Evolutionary conservation across 1,284 basidiomycete genomes (phyloP).

Genomic region (Athelia psychrophila): DNA sequence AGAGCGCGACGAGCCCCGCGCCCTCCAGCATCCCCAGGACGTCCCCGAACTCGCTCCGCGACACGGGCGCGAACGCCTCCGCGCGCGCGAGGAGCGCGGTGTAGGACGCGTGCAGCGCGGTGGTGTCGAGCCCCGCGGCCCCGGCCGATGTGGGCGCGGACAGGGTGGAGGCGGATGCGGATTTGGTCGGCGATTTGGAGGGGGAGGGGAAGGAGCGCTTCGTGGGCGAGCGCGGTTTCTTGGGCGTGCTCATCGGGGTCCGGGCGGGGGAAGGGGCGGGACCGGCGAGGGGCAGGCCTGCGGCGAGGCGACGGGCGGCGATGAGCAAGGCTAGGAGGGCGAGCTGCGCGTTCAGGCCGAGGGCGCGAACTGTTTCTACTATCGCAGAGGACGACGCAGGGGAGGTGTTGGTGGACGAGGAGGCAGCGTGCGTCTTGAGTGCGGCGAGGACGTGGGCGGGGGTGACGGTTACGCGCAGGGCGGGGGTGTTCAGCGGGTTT

Average conservation of each 20-base stretch:
- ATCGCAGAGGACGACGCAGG: constrained; percentile 22
- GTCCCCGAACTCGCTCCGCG: constrained; percentile 73
- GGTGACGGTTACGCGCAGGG: constrained; percentile 40
- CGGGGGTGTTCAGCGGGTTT: constrained; percentile 38
- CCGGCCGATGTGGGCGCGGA: constrained; percentile 27
- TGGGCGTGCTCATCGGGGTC: not conserved
- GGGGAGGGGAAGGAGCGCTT: constrained; percentile 50
- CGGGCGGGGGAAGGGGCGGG: constrained; percentile 24
- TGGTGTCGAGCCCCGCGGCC: constrained; percentile 44
- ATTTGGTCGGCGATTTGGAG: constrained; percentile 4
- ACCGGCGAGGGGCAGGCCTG: constrained; percentile 47
- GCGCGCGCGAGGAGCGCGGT: constrained; percentile 51
- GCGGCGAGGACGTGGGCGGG: constrained; percentile 66
- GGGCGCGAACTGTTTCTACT: constrained; percentile 56
- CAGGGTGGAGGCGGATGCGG: constrained; percentile 18
- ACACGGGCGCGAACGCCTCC: constrained; percentile 58
- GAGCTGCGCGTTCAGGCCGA: constrained; percentile 72
- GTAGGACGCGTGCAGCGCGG: constrained; percentile 66
- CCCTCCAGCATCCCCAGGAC: constrained; percentile 70
- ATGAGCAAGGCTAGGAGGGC: constrained; percentile 62
- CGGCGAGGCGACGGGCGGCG: constrained; percentile 57
- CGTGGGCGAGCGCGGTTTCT: constrained; percentile 44
- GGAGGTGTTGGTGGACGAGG: constrained; percentile 24
- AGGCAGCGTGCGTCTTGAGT: constrained; percentile 63
- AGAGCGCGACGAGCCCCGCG: constrained; percentile 49